Evolutionary conservation across 2,329 filamentous ascomycete genomes (phyloP), one percentile per base, ranked within the genome.

Genomic region (Calonectria multiphialidica): DNA sequence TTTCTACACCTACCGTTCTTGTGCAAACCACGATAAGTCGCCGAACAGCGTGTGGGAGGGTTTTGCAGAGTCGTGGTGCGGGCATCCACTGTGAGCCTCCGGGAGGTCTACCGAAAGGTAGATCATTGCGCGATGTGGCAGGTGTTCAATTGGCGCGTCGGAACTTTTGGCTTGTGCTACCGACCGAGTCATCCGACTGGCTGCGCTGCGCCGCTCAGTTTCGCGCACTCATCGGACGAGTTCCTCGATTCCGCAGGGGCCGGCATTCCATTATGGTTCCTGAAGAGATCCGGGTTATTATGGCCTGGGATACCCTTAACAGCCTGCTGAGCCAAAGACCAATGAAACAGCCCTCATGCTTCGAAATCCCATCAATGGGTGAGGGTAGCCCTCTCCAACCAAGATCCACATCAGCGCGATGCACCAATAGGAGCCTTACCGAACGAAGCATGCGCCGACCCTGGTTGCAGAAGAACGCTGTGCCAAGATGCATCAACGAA

Each of bases 141-240:
- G 53, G 53, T 59, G 53, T 59, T 25, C 40, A 40, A 59, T 59
- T 59, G 53, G 53, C 33, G 53, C 21, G 33, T 59, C 53, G 53
- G 53, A 59, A 59, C 53, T 59, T 59, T 59, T 59, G 53, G 16
- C 21, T 33, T 37, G 53, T 25, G 35, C 15, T 23, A 21, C 33
- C 8, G 21, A 37, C 53, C 53, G 61, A 59, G 33, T 25, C 33
- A 59, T 2, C 35, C 16, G 33, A 59, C 21, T 40, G 33, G 35
- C 4, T 9, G 7, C 1, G 21, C 23, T 40, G 5, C 53, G 33
- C 13, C 13, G n/a, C 33, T 59, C 35, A n/a, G 21, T 59, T 59
- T 59, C 35, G 21, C 21, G 23, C n/a, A n/a, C 18, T 59, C 53
- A 40, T 40, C 53, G 53, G 53, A 40, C 53, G 35, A 59, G 15